Evolutionary conservation across 192 early-diverging fungal genomes (phyloP).

Genomic region (Podila minutissima): DNA sequence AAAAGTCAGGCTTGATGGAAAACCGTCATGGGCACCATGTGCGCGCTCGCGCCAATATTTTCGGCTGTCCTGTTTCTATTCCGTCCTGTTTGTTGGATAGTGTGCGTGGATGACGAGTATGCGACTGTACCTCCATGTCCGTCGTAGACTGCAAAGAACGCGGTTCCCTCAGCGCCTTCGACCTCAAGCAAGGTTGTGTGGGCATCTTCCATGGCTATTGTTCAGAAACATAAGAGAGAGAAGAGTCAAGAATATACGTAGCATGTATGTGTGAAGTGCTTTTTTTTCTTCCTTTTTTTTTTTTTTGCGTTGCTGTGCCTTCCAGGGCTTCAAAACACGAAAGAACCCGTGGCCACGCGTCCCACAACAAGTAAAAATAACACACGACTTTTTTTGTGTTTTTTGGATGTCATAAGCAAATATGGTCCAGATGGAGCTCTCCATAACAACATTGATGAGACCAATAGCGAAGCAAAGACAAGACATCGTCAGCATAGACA

Average conservation of each 20-base stretch:
- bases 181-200: conserved; percentile 88
- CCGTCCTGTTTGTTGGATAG: not conserved
- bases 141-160: conserved; percentile 98
- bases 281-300: not conserved
- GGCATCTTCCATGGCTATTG: conserved; percentile 72
- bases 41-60: too few species aligned
- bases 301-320: too few species aligned
- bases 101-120: conserved; percentile 5
- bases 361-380: not conserved
- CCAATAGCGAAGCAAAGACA: conserved; percentile 6
- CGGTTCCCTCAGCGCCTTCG: conserved; percentile 65
- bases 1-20: not conserved
- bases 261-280: not conserved
- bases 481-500: not conserved
- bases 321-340: not conserved
- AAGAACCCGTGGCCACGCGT: conserved; percentile 18
- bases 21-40: not conserved
- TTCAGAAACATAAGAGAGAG: not conserved
- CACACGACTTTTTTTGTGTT: too few species aligned
- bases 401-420: too few species aligned
- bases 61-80: too few species aligned
- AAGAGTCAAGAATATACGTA: conserved; percentile 18
- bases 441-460: not conserved
- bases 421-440: not conserved
- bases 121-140: conserved; percentile 82